Conservation (phyloP, 768 basidiomycete species). For the Pulveroboletus sp. region DNA sequence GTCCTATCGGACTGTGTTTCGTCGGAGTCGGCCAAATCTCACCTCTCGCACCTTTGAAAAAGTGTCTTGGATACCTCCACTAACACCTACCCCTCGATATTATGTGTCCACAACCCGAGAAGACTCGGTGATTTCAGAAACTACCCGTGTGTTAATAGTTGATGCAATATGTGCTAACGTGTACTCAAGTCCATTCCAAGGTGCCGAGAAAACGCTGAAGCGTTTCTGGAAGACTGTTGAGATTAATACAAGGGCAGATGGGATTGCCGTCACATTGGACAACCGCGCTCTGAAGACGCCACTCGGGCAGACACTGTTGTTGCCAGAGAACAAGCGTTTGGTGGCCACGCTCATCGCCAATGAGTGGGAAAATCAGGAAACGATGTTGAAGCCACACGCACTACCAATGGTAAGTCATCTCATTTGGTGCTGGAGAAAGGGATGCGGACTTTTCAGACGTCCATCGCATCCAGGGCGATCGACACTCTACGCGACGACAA, state of each 20-base stretch:
- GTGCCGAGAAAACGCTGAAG: constrained; percentile 79
- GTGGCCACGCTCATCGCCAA: constrained; percentile 83
- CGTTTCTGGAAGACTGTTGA: constrained; percentile 95
- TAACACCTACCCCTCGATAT: neutral
- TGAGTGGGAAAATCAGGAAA: constrained; percentile 95
- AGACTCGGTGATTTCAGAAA: constrained; percentile 50
- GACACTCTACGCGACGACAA: constrained; percentile 62
- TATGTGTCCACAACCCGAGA: constrained; percentile 28
- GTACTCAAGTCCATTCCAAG: constrained; percentile 37
- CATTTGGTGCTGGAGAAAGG: neutral
- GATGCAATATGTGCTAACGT: neutral
- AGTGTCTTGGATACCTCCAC: neutral
- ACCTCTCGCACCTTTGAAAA: neutral
- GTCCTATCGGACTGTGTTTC: constrained; percentile 7
- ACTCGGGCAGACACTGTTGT: constrained; percentile 63
- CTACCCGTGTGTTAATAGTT: constrained; percentile 49
- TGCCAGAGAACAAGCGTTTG: constrained; percentile 67
- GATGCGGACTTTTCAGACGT: constrained; percentile 56
- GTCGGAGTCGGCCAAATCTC: constrained; percentile 2
- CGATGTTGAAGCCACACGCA: constrained; percentile 80
- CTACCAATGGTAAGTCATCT: constrained; percentile 70
- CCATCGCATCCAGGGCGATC: constrained; percentile 82
- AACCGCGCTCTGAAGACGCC: constrained; percentile 85
- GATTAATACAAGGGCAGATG: constrained; percentile 53
- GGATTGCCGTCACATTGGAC: constrained; percentile 69